These are phyloP conservation scores for Candida vartiovaarae DNA, from an alignment of 805 yeast genomes.

Conservation along the genomic window DNA sequence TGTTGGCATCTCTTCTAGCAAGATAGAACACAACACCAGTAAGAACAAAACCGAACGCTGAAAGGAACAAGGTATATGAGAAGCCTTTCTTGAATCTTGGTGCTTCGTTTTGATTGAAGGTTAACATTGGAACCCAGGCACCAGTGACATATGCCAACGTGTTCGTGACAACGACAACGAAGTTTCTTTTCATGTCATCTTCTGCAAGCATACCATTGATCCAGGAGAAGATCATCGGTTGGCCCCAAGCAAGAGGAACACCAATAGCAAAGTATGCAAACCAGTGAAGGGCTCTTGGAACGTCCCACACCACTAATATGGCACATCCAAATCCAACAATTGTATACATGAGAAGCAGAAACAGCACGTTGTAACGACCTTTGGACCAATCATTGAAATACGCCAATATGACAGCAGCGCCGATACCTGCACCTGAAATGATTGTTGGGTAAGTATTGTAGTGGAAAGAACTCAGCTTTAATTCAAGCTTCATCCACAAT, in stretches of 20 bases:
- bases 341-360: conserved; percentile 32
- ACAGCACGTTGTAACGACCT: conserved; percentile 30
- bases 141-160: conserved; percentile 35
- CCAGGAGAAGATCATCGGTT: conserved; percentile 53
- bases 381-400: conserved; percentile 31
- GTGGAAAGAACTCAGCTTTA: conserved; percentile 25
- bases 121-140: conserved; percentile 35
- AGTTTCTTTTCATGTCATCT: conserved; percentile 27
- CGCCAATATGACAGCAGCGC: conserved; percentile 28
- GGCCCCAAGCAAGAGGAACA: conserved; percentile 44
- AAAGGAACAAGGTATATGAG: conserved; percentile 29
- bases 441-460: conserved; percentile 38
- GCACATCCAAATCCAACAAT: conserved; percentile 35
- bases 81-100: conserved; percentile 33
- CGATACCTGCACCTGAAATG: conserved; percentile 33
- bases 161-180: conserved; percentile 34
- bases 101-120: conserved; percentile 31
- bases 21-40: conserved; percentile 22
- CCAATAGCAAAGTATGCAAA: conserved; percentile 42
- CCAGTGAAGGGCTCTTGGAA: conserved; percentile 43
- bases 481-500: conserved; percentile 37
- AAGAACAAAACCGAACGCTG: conserved; percentile 26
- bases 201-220: conserved; percentile 37
- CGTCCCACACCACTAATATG: conserved; percentile 38
- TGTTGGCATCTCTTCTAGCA: conserved; percentile 17